These are phyloP conservation scores for Botrytis pseudocinerea DNA, from an alignment of 2,329 filamentous ascomycete species.

Conservation along the genomic window DNA sequence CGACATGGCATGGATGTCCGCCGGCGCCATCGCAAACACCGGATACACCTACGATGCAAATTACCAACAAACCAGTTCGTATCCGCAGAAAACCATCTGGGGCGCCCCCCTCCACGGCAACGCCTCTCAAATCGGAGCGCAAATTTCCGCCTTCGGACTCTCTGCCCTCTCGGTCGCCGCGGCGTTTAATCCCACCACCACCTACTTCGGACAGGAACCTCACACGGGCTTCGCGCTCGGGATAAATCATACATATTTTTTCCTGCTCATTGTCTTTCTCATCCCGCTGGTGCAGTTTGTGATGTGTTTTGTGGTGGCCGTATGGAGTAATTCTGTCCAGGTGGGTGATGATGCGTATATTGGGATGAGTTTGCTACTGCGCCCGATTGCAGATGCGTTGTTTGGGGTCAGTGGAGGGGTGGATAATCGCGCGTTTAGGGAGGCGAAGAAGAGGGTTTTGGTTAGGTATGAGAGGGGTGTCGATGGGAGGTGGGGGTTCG, in stretches of 20 bases:
- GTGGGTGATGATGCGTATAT: conserved; percentile 36
- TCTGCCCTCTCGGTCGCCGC: conserved; percentile 38
- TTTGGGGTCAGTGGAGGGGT: conserved; percentile 32
- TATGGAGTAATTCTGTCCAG: conserved; percentile 36
- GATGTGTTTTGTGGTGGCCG: conserved; percentile 33
- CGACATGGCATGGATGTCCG: conserved; percentile 42
- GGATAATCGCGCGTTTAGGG: conserved; percentile 32
- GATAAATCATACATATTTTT: conserved; percentile 48
- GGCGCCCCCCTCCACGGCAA: conserved; percentile 42
- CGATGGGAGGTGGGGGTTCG: conserved; percentile 34
- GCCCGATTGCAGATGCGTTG: conserved; percentile 37
- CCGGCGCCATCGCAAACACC: conserved; percentile 45
- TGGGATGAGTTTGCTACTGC: conserved; percentile 34
- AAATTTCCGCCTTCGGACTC: conserved; percentile 43
- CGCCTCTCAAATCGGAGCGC: conserved; percentile 41
- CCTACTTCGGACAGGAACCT: conserved; percentile 28
- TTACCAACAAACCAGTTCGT: conserved; percentile 44
- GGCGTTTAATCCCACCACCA: conserved; percentile 28
- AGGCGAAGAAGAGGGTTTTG: conserved; percentile 32
- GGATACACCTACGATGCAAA: conserved; percentile 40
- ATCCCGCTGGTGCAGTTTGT: conserved; percentile 33
- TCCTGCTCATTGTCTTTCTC: conserved; percentile 44
- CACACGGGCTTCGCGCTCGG: conserved; percentile 34
- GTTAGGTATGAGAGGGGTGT: conserved; percentile 34
- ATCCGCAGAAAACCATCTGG: conserved; percentile 46